A percentile compares a stretch with the other conserved stretches of the same genome.
Evolutionary conservation across 73 alveolate genomes (phyloP).

Genomic region (Vitrella brassicaformis): DNA sequence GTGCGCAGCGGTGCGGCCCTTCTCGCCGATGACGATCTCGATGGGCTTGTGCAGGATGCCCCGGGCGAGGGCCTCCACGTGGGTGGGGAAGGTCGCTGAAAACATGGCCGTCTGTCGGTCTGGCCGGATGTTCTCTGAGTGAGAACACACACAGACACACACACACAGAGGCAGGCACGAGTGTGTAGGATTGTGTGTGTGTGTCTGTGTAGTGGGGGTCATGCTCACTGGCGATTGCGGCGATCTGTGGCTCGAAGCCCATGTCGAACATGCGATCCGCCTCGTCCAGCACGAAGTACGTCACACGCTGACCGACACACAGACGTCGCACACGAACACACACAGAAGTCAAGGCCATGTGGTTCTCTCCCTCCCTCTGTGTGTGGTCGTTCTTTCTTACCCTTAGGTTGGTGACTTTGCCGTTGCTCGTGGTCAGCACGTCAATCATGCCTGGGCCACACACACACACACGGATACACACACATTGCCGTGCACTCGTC

Average conservation of each 20-base stretch:
- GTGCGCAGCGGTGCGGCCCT: slow-evolving; percentile 69
- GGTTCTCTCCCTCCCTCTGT: too few species aligned
- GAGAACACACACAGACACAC: background rate
- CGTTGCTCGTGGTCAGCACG: slow-evolving; percentile 64
- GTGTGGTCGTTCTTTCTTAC: too few species aligned
- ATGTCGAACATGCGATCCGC: slow-evolving; percentile 88
- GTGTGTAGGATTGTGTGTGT: too few species aligned
- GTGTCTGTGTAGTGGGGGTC: background rate
- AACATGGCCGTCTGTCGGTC: slow-evolving; percentile 64
- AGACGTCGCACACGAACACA: too few species aligned
- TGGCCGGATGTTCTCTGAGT: slow-evolving; percentile 41
- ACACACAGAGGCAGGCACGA: background rate
- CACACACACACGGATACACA: too few species aligned
- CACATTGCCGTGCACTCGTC: too few species aligned
- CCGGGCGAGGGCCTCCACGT: slow-evolving; percentile 62
- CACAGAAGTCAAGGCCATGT: too few species aligned
- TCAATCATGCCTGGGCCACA: slow-evolving; percentile 73
- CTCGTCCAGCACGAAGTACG: slow-evolving; percentile 82
- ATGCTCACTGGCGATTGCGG: background rate
- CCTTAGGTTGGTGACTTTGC: slow-evolving; percentile 63
- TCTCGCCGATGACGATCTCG: slow-evolving; percentile 72
- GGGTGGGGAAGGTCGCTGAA: slow-evolving; percentile 73
- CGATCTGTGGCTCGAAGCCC: slow-evolving; percentile 64
- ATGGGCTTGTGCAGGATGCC: slow-evolving; percentile 55
- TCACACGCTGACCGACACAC: slow-evolving; percentile 62